Evolutionary conservation across 1,284 basidiomycete species (phyloP).

Genomic region (Erythrobasidium hasegawianum): DNA sequence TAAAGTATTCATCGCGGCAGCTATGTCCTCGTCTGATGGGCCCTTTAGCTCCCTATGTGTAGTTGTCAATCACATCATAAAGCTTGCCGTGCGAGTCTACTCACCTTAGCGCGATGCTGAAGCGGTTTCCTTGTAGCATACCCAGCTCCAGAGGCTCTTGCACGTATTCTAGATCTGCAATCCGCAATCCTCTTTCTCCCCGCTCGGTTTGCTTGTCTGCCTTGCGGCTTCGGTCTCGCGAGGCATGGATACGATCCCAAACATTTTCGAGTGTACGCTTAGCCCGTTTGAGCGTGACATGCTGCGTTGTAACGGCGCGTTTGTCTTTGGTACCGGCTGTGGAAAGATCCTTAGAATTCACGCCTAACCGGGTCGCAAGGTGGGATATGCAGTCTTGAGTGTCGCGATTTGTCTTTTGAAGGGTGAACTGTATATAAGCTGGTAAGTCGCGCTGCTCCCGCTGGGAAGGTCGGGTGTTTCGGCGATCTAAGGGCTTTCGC

Average conservation of each 20-base stretch:
- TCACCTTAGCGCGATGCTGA: conserved; percentile 87
- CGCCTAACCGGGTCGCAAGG: conserved; percentile 69
- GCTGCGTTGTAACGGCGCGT: conserved; percentile 89
- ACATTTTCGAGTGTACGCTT: conserved; percentile 73
- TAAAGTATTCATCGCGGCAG: conserved; percentile 72
- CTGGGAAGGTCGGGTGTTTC: not conserved
- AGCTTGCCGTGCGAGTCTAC: conserved; percentile 41
- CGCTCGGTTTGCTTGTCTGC: conserved; percentile 55
- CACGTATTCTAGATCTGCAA: conserved; percentile 82
- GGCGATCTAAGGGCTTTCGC: not conserved
- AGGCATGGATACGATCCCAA: conserved; percentile 14
- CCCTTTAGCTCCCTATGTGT: conserved; percentile 70
- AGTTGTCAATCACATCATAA: not conserved
- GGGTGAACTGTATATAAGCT: conserved; percentile 90
- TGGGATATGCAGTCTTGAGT: conserved; percentile 88
- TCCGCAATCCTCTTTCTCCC: conserved; percentile 83
- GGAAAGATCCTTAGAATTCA: conserved; percentile 71
- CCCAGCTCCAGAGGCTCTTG: conserved; percentile 80
- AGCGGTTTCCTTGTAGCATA: conserved; percentile 92
- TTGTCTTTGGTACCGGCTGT: conserved; percentile 98
- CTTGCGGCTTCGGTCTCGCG: conserved; percentile 43
- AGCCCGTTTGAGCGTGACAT: conserved; percentile 76
- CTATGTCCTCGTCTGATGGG: conserved; percentile 65
- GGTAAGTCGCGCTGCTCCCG: conserved; percentile 29
- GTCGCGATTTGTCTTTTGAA: conserved; percentile 97